phyloP scores from a whole-genome alignment of 2,329 filamentous ascomycete genomes.

The Cordyceps fumosorosea region DNA sequence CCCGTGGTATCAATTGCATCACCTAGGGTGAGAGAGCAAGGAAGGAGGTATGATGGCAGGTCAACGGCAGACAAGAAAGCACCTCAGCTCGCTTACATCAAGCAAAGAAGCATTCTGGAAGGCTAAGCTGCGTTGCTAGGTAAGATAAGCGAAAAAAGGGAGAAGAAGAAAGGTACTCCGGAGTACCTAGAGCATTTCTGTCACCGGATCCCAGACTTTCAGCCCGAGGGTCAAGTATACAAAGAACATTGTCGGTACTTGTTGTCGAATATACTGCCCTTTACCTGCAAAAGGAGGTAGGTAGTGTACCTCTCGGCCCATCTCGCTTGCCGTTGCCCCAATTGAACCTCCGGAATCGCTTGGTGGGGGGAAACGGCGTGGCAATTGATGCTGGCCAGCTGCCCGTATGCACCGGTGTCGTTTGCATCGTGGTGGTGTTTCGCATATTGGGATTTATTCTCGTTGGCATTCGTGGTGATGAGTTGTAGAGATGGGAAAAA shows the following conservation, averaged over 20 bases:
- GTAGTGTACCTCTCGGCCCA: not conserved
- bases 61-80: not conserved
- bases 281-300: not conserved
- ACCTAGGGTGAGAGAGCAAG: not conserved
- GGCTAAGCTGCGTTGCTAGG: not conserved
- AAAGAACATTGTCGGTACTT: not conserved
- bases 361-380: conserved; percentile 3
- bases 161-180: not conserved
- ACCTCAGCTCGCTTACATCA: not conserved
- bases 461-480: too few relatives aligned
- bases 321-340: conserved; percentile 12
- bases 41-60: not conserved
- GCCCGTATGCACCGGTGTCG: not conserved
- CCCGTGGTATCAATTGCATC: not conserved
- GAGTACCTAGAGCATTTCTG: not conserved
- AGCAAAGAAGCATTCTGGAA: conserved; percentile 6
- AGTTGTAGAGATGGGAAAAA: not conserved
- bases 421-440: not conserved
- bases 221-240: not conserved
- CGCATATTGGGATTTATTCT: too few relatives aligned
- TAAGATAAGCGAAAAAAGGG: not conserved
- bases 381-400: not conserved
- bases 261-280: not conserved
- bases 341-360: not conserved
- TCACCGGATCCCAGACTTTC: too few relatives aligned